Conservation (phyloP, 2,329 filamentous ascomycete species). For the Ceratocystis harringtonii region DNA sequence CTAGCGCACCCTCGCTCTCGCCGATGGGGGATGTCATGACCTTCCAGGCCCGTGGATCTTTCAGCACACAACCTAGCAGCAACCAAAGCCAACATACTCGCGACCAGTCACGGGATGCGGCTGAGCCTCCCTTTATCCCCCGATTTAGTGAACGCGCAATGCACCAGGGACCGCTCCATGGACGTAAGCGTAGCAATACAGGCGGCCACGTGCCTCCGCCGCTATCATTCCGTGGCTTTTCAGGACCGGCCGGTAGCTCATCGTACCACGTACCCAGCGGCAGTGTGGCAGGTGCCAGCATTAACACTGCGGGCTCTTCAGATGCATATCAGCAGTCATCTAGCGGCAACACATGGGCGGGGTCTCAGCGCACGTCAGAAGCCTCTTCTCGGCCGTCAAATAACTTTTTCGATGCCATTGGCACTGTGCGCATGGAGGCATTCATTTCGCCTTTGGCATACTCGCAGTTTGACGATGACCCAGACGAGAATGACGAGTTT, state of each 20-base stretch:
- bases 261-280: slow-evolving; percentile 34
- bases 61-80: slow-evolving; percentile 24
- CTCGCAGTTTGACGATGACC: slow-evolving; percentile 31
- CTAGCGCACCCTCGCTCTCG: slow-evolving; percentile 23
- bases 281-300: slow-evolving; percentile 43
- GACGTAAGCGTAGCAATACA: slow-evolving; percentile 79
- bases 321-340: slow-evolving; percentile 42
- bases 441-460: slow-evolving; percentile 59
- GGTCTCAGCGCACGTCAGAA: slow-evolving; percentile 36
- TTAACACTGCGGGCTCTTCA: slow-evolving; percentile 43
- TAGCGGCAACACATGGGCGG: slow-evolving; percentile 26
- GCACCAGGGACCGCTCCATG: slow-evolving; percentile 40
- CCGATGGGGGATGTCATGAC: slow-evolving; percentile 13
- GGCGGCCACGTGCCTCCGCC: slow-evolving; percentile 58
- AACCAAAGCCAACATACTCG: slow-evolving; percentile 29
- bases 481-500: slow-evolving; percentile 37
- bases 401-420: slow-evolving; percentile 74
- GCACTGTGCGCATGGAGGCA: slow-evolving; percentile 91
- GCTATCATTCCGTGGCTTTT: slow-evolving; percentile 66
- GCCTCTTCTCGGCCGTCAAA: slow-evolving; percentile 35
- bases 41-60: slow-evolving; percentile 26
- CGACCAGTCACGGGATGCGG: slow-evolving; percentile 42
- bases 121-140: slow-evolving; percentile 57
- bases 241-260: slow-evolving; percentile 34
- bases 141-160: slow-evolving; percentile 44